Evolutionary conservation across 2,329 filamentous ascomycete species (phyloP).

Genomic region (Aspergillus amoenus): DNA sequence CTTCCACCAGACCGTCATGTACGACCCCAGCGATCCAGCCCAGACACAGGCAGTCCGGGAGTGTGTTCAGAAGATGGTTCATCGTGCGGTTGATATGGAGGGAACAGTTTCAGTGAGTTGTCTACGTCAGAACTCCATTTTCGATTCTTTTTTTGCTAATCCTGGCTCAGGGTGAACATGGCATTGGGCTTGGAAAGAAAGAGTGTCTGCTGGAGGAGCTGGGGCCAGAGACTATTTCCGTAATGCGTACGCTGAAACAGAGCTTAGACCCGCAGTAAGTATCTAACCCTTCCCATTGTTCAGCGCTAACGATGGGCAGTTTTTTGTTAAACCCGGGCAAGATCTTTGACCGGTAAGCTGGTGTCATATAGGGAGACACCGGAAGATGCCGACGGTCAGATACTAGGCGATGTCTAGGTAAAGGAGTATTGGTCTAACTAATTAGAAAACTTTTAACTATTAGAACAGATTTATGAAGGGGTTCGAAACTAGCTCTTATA

Average conservation of each 20-base stretch:
- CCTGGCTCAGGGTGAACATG: slow-evolving; percentile 66
- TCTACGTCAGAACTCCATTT: not conserved
- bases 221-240: slow-evolving; percentile 76
- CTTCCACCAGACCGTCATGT: slow-evolving; percentile 72
- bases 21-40: slow-evolving; percentile 66
- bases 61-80: slow-evolving; percentile 80
- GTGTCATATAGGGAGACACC: no score
- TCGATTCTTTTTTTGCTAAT: slow-evolving; percentile 6
- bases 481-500: no score
- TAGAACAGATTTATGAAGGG: no score
- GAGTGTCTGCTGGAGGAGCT: slow-evolving; percentile 75
- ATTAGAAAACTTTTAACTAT: no score
- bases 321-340: slow-evolving; percentile 94
- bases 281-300: not conserved
- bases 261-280: slow-evolving; percentile 68
- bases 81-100: slow-evolving; percentile 88
- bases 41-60: slow-evolving; percentile 56
- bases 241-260: slow-evolving; percentile 80
- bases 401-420: no score
- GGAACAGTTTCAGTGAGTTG: slow-evolving; percentile 70
- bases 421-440: no score
- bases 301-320: not conserved
- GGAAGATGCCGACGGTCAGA: no score
- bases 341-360: slow-evolving; percentile 66
- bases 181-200: slow-evolving; percentile 84